Evolutionary conservation across 2,329 filamentous ascomycete genomes (phyloP).

Genomic region (Xylariaceae sp.): DNA sequence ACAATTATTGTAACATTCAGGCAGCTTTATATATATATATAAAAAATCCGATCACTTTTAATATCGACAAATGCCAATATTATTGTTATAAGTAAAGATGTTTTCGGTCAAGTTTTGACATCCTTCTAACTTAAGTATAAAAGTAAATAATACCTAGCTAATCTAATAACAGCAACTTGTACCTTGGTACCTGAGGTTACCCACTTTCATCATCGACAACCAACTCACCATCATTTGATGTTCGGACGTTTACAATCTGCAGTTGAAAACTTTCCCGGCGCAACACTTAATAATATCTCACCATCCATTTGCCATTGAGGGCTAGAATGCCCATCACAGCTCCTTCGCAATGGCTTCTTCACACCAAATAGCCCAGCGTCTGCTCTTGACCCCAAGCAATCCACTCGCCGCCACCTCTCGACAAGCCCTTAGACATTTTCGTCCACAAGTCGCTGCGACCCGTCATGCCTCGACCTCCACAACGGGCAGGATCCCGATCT

Average conservation of each 20-base stretch:
- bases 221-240: neutral
- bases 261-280: too few species aligned
- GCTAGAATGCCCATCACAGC: conserved; percentile 30
- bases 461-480: conserved; percentile 26
- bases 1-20: too few species aligned
- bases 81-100: too few species aligned
- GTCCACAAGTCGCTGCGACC: conserved; percentile 15
- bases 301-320: conserved; percentile 33
- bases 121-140: too few species aligned
- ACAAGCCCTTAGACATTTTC: conserved; percentile 20
- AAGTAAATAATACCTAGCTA: too few species aligned
- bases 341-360: conserved; percentile 31
- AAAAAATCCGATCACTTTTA: too few species aligned
- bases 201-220: neutral
- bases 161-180: too few species aligned
- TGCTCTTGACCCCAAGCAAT: conserved; percentile 22
- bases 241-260: too few species aligned
- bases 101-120: too few species aligned
- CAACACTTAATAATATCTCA: conserved; percentile 7
- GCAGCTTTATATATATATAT: too few species aligned
- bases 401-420: conserved; percentile 15
- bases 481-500: conserved; percentile 21
- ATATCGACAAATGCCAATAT: too few species aligned
- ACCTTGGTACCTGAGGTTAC: too few species aligned
- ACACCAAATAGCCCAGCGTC: conserved; percentile 26